Percentiles rank a stretch among this genome's conserved stretches.
Evolutionary conservation across 768 basidiomycete genomes (phyloP).

Genomic region (Roridomyces roridus): DNA sequence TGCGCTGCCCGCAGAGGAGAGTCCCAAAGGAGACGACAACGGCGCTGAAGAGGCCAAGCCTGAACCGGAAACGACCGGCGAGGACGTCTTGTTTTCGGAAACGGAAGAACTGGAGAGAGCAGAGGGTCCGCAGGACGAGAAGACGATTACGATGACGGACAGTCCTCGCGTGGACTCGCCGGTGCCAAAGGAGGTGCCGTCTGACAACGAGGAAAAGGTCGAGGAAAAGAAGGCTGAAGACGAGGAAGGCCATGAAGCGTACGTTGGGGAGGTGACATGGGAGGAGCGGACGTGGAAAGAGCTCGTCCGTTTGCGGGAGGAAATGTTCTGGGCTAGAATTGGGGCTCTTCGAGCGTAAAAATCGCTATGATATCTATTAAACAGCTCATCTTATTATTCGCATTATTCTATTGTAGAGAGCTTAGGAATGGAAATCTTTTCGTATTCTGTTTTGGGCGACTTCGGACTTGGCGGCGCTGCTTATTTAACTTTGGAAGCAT

Average conservation of each 20-base stretch:
- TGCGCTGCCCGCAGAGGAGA: background rate
- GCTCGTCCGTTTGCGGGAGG: conserved; percentile 72
- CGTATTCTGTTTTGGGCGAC: no score
- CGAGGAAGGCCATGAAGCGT: conserved; percentile 44
- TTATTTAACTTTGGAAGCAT: background rate
- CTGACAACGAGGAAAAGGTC: conserved; percentile 17
- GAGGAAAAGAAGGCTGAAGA: conserved; percentile 13
- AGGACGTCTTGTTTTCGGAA: background rate
- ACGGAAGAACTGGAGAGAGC: conserved; percentile 13
- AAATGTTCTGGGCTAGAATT: conserved; percentile 87
- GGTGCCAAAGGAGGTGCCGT: background rate
- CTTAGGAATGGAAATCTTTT: no score
- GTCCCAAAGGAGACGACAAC: background rate
- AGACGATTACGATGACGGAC: conserved; percentile 1
- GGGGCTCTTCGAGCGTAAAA: conserved; percentile 51
- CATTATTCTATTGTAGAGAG: conserved; percentile 5
- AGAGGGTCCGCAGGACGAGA: conserved; percentile 7
- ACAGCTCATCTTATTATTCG: no score
- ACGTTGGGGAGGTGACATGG: conserved; percentile 76
- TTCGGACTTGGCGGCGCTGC: no score
- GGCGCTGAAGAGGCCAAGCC: conserved; percentile 1
- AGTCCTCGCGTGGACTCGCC: conserved; percentile 19
- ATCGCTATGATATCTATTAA: conserved; percentile 9
- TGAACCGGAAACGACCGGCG: background rate
- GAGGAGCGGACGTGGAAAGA: conserved; percentile 89